Evolutionary conservation across 2,329 filamentous ascomycete genomes (phyloP).

Genomic region (Apiospora marii): DNA sequence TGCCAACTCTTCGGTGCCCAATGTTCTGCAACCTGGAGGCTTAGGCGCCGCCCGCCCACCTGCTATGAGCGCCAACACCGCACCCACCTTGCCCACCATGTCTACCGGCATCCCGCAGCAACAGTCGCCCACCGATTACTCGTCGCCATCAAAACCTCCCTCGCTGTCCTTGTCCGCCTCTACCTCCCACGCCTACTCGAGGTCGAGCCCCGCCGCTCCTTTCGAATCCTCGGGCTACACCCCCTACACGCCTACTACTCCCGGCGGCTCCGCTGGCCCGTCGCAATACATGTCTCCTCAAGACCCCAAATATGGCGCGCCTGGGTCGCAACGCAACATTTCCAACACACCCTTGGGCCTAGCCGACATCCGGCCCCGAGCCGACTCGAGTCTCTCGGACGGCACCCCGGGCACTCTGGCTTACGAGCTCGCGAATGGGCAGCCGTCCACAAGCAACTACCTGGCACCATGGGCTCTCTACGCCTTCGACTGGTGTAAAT

Average conservation of each 20-base stretch:
- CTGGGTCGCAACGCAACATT: constrained; percentile 66
- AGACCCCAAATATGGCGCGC: constrained; percentile 62
- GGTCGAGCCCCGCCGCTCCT: constrained; percentile 77
- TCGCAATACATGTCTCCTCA: constrained; percentile 71
- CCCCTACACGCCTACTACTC: constrained; percentile 70
- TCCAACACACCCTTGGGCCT: constrained; percentile 91
- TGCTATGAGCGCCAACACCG: constrained; percentile 52
- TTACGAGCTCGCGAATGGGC: constrained; percentile 71
- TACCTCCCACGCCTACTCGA: constrained; percentile 75
- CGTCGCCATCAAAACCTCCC: constrained; percentile 69
- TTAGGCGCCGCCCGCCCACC: constrained; percentile 45
- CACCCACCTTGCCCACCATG: constrained; percentile 56
- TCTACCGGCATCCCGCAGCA: constrained; percentile 49
- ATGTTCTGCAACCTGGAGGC: constrained; percentile 66
- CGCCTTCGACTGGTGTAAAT: constrained; percentile 99
- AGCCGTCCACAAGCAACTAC: constrained; percentile 86
- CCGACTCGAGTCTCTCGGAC: constrained; percentile 82
- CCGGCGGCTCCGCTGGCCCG: constrained; percentile 59
- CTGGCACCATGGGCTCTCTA: constrained; percentile 95
- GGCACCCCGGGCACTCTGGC: constrained; percentile 67
- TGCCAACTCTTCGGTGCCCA: constrained; percentile 57
- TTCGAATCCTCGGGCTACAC: constrained; percentile 65
- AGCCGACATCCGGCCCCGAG: constrained; percentile 87
- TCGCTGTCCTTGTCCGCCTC: constrained; percentile 61
- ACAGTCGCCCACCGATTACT: constrained; percentile 46